Conservation (phyloP, 495 filamentous ascomycete species). For the Glonium stellatum region DNA sequence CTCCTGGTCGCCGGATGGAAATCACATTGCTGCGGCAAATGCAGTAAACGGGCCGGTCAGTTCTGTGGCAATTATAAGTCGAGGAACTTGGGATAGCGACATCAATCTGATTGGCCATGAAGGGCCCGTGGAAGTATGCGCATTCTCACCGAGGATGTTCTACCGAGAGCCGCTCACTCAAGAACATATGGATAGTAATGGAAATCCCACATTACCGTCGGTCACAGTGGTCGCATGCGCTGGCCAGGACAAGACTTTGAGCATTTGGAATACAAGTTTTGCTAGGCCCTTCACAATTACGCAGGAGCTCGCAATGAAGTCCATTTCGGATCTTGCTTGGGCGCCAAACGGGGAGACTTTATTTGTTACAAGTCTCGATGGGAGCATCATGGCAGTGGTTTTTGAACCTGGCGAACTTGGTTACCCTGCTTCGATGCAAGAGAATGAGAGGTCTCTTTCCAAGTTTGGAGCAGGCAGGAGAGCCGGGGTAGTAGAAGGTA, state of each 20-base stretch:
- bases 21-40: conserved; percentile 95
- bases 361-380: conserved; percentile 80
- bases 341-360: conserved; percentile 82
- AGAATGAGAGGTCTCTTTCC: conserved; percentile 85
- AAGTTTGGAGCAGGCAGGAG: conserved; percentile 85
- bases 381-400: conserved; percentile 66
- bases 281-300: conserved; percentile 81
- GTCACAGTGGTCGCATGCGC: conserved; percentile 95
- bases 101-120: conserved; percentile 98
- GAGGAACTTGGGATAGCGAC: conserved; percentile 87
- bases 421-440: conserved; percentile 64
- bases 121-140: conserved; percentile 91
- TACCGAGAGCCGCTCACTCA: conserved; percentile 53
- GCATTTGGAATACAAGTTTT: conserved; percentile 94
- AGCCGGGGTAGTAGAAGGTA: conserved; percentile 83
- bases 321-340: conserved; percentile 92
- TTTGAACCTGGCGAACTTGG: conserved; percentile 71
- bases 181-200: conserved; percentile 42
- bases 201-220: conserved; percentile 40
- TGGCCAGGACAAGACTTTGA: conserved; percentile 90
- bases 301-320: conserved; percentile 80
- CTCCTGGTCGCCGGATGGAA: conserved; percentile 95
- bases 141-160: conserved; percentile 90
- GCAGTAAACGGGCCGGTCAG: conserved; percentile 95
- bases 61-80: conserved; percentile 91